Evolutionary conservation across 2,329 filamentous ascomycete species (phyloP).

Genomic region (Seiridium cupressi): DNA sequence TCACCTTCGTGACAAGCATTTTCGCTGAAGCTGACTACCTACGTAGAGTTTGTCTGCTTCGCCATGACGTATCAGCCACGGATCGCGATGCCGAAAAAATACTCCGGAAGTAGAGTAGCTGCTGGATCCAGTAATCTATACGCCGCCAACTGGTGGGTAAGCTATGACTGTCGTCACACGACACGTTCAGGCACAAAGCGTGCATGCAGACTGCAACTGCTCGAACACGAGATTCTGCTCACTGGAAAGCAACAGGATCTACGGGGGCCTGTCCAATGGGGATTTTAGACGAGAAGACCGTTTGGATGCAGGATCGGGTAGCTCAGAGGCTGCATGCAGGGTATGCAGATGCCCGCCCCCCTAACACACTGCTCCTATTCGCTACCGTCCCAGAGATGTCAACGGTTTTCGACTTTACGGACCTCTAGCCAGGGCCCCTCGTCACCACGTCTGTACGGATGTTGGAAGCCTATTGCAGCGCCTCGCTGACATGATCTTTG

Average conservation of each 20-base stretch:
- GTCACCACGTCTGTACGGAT: too few relatives aligned
- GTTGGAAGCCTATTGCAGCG: too few relatives aligned
- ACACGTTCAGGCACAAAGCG: not conserved
- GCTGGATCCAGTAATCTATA: not conserved
- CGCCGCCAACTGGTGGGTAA: not conserved
- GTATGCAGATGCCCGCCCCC: constrained; percentile 2
- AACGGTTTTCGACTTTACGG: not conserved
- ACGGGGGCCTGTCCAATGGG: not conserved
- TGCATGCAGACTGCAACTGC: not conserved
- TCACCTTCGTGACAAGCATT: too few relatives aligned
- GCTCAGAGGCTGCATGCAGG: not conserved
- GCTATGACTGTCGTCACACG: not conserved
- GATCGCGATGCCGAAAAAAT: too few relatives aligned
- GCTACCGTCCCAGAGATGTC: not conserved
- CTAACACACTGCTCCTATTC: not conserved
- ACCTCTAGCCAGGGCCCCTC: too few relatives aligned
- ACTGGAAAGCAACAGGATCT: not conserved
- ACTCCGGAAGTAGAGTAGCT: not conserved
- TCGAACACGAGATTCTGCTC: not conserved
- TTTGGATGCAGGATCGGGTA: not conserved
- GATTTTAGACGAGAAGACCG: not conserved
- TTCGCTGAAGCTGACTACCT: too few relatives aligned
- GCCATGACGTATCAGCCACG: too few relatives aligned
- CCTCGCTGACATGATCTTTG: too few relatives aligned
- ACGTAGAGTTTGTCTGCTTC: too few relatives aligned